These are phyloP conservation scores for Sideroxylon spinosum DNA, from an alignment of 179 eudicot species.

Conservation along the genomic window DNA sequence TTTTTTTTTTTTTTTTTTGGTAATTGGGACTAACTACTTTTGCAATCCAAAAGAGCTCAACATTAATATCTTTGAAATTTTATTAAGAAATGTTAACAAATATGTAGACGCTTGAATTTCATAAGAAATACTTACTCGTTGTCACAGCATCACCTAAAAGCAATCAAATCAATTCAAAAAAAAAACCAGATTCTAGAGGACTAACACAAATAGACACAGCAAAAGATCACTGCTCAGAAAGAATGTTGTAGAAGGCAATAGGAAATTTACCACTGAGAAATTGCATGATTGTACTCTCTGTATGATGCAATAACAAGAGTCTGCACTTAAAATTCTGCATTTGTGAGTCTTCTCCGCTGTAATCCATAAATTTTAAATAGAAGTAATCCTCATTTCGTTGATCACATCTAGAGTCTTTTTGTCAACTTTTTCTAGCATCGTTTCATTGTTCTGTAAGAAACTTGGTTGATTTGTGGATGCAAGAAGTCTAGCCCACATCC, in stretches of 20 bases:
- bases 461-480: constrained; percentile 53
- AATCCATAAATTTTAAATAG: constrained; percentile 21
- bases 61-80: background rate
- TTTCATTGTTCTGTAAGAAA: constrained; percentile 27
- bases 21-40: background rate
- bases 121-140: background rate
- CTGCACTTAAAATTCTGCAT: background rate
- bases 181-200: background rate
- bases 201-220: background rate
- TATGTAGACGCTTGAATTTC: background rate
- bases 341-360: background rate
- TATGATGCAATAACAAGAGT: background rate
- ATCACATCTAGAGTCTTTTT: constrained; percentile 27
- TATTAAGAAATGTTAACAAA: background rate
- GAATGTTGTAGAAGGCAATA: background rate
- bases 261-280: background rate
- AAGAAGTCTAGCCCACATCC: constrained; percentile 59
- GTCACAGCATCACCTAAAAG: background rate
- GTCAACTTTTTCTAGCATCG: constrained; percentile 26
- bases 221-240: background rate
- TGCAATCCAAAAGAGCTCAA: constrained; percentile 8
- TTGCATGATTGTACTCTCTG: background rate
- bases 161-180: background rate
- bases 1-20: no score
- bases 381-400: constrained; percentile 27